phyloP scores from a whole-genome alignment of 176 grass and related monocot species.

The Raddia guianensis region DNA sequence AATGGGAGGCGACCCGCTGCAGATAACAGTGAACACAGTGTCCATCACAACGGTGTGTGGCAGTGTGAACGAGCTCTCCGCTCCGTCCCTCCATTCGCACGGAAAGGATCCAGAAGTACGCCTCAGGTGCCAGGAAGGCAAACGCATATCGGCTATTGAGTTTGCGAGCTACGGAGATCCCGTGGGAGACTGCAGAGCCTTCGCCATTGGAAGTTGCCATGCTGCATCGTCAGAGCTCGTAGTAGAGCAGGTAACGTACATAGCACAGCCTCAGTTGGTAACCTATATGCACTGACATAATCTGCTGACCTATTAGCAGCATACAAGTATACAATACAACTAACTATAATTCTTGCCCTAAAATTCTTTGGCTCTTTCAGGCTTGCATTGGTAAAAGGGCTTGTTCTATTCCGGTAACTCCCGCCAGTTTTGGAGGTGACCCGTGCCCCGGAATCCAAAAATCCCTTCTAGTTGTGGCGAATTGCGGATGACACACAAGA shows the following conservation, averaged over 20 bases:
- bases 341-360: not conserved
- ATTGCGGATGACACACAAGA: slow-evolving; percentile 58
- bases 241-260: slow-evolving; percentile 42
- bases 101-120: slow-evolving; percentile 31
- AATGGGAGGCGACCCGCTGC: slow-evolving; percentile 66
- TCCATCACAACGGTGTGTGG: slow-evolving; percentile 48
- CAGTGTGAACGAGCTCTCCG: slow-evolving; percentile 33
- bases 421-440: slow-evolving; percentile 39
- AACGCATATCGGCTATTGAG: slow-evolving; percentile 43
- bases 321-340: not conserved
- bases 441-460: slow-evolving; percentile 55
- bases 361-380: slow-evolving; percentile 33
- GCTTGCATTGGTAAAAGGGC: slow-evolving; percentile 52
- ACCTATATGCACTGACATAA: not conserved
- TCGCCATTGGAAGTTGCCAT: slow-evolving; percentile 53
- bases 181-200: slow-evolving; percentile 29
- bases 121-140: slow-evolving; percentile 51
- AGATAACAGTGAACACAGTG: slow-evolving; percentile 73
- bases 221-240: slow-evolving; percentile 32
- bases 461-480: slow-evolving; percentile 55
- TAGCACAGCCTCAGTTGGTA: not conserved
- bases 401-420: slow-evolving; percentile 50
- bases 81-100: slow-evolving; percentile 27
- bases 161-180: slow-evolving; percentile 72
- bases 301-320: not conserved